Evolutionary conservation across 805 yeast species (phyloP).

Genomic region (Scheffersomyces coipomensis): DNA sequence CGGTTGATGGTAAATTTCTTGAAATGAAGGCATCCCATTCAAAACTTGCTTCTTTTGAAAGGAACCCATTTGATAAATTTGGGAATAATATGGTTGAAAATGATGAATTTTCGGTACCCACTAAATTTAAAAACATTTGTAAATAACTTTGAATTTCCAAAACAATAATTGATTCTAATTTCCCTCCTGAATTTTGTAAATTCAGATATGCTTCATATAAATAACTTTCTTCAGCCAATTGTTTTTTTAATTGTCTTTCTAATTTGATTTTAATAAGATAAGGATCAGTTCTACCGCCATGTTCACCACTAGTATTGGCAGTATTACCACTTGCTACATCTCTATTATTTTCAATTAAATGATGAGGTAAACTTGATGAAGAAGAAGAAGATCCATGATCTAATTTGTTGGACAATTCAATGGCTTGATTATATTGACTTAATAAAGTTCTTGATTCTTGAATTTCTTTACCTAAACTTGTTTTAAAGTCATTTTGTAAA

Average conservation of each 20-base stretch:
- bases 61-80: slow-evolving; percentile 52
- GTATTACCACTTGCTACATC: slow-evolving; percentile 23
- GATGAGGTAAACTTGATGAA: slow-evolving; percentile 4
- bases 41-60: slow-evolving; percentile 71
- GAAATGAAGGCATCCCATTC: slow-evolving; percentile 89
- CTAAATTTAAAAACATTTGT: slow-evolving; percentile 64
- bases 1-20: slow-evolving; percentile 51
- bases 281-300: slow-evolving; percentile 66
- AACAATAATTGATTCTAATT: slow-evolving; percentile 81
- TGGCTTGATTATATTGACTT: slow-evolving; percentile 53
- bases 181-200: slow-evolving; percentile 83
- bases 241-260: slow-evolving; percentile 76
- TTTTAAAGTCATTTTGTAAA: slow-evolving; percentile 81
- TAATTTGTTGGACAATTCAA: slow-evolving; percentile 57
- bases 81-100: slow-evolving; percentile 67
- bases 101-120: slow-evolving; percentile 72
- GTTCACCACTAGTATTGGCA: slow-evolving; percentile 44
- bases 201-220: slow-evolving; percentile 86
- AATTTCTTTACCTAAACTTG: slow-evolving; percentile 63
- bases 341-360: slow-evolving; percentile 5
- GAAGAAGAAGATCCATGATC: slow-evolving; percentile 20
- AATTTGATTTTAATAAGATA: slow-evolving; percentile 67
- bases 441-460: slow-evolving; percentile 38
- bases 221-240: slow-evolving; percentile 79
- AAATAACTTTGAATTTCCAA: slow-evolving; percentile 83